A percentile compares a stretch with the other conserved stretches of the same genome.
These are phyloP conservation scores for Wallacemonas rigidus DNA, from an alignment of 208 protist genomes.

Conservation along the genomic window DNA sequence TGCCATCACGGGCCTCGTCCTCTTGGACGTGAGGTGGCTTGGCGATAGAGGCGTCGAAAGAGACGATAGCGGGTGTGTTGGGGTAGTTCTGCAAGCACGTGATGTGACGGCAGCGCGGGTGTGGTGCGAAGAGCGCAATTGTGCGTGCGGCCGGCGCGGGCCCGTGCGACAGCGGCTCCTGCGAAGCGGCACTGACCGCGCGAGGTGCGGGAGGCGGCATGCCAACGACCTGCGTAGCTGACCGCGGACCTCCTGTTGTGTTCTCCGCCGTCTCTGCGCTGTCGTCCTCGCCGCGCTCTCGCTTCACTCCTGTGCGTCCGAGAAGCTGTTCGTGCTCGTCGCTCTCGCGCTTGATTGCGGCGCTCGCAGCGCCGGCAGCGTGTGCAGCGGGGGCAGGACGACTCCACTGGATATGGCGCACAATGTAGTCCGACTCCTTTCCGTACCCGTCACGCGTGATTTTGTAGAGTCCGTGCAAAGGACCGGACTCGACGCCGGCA, in stretches of 20 bases:
- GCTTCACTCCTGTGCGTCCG: conserved; percentile 23
- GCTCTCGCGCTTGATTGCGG: too few relatives aligned
- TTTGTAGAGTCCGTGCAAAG: conserved; percentile 93
- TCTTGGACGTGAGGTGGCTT: not conserved
- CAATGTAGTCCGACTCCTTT: conserved; percentile 69
- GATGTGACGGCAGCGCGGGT: conserved; percentile 55
- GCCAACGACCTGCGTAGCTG: too few relatives aligned
- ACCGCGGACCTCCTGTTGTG: not conserved
- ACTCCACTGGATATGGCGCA: conserved; percentile 50
- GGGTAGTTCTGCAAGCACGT: conserved; percentile 62
- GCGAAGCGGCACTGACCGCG: not conserved
- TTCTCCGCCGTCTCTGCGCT: not conserved
- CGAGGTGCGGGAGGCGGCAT: conserved; percentile 12
- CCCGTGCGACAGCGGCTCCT: too few relatives aligned
- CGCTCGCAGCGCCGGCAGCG: too few relatives aligned
- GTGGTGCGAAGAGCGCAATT: conserved; percentile 65
- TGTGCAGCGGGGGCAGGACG: conserved; percentile 1
- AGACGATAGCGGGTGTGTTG: conserved; percentile 67
- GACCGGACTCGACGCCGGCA: conserved; percentile 93
- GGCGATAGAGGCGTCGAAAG: conserved; percentile 35
- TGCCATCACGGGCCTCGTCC: not conserved
- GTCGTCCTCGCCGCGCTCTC: conserved; percentile 18
- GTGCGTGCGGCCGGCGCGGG: conserved; percentile 24
- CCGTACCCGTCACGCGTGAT: conserved; percentile 89
- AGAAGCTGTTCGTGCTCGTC: too few relatives aligned